These are phyloP conservation scores for Ceratocystis huliohia DNA, from an alignment of 2,329 filamentous ascomycete species.

Conservation along the genomic window DNA sequence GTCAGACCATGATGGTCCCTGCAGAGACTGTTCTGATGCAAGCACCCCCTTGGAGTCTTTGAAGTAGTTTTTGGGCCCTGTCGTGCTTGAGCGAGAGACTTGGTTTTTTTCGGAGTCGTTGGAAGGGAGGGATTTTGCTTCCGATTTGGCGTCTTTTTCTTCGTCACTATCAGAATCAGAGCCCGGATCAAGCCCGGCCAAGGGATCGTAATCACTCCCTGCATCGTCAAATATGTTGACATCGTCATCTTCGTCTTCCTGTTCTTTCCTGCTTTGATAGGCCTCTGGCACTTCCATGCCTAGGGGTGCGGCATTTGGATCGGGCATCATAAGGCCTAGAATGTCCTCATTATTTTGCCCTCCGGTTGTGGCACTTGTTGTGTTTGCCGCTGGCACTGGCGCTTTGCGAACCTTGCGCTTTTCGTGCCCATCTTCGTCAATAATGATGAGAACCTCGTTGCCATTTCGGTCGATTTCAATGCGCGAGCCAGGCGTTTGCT, in stretches of 20 bases:
- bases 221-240: constrained; percentile 54
- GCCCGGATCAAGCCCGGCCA: constrained; percentile 42
- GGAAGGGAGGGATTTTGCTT: constrained; percentile 3
- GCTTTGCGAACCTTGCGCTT: constrained; percentile 45
- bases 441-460: constrained; percentile 50
- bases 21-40: constrained; percentile 39
- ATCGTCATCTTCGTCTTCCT: constrained; percentile 42
- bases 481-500: constrained; percentile 40
- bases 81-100: constrained; percentile 32
- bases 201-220: constrained; percentile 54
- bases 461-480: constrained; percentile 50
- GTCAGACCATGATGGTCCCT: constrained; percentile 51
- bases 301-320: constrained; percentile 44
- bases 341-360: constrained; percentile 28
- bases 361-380: not conserved
- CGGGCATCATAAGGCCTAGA: constrained; percentile 34
- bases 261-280: constrained; percentile 36
- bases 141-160: constrained; percentile 24
- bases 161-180: constrained; percentile 34
- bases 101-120: not conserved
- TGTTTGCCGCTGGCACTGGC: not conserved
- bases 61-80: constrained; percentile 48
- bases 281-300: constrained; percentile 55
- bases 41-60: constrained; percentile 44
- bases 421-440: constrained; percentile 54